phyloP scores from a whole-genome alignment of 2,329 filamentous ascomycete species.

The Arachnopeziza araneosa region DNA sequence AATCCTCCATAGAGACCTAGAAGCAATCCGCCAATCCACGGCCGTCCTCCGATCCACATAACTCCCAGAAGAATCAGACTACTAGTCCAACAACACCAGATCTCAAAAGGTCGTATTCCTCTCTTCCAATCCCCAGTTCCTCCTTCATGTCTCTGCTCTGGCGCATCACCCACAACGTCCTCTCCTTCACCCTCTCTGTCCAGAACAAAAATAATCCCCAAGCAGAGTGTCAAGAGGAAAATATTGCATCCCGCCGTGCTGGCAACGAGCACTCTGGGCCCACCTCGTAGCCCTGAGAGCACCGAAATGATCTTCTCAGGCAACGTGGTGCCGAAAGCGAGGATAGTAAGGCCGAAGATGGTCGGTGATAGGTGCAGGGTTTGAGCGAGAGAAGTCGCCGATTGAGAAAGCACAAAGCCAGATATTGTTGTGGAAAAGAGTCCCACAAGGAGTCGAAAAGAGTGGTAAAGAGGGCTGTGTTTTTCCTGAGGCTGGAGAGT shows the following conservation, averaged over 20 bases:
- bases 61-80: constrained; percentile 22
- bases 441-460: constrained; percentile 37
- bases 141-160: too few relatives aligned
- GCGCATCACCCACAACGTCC: too few relatives aligned
- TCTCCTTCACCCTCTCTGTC: constrained; percentile 10
- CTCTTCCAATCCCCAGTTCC: too few relatives aligned
- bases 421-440: constrained; percentile 38
- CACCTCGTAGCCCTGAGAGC: constrained; percentile 41
- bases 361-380: constrained; percentile 38
- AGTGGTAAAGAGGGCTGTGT: constrained; percentile 31
- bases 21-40: constrained; percentile 31
- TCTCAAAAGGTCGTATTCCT: constrained; percentile 27
- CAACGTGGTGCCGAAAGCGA: constrained; percentile 46
- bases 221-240: constrained; percentile 45
- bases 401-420: constrained; percentile 42
- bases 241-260: constrained; percentile 49
- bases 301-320: constrained; percentile 47
- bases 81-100: constrained; percentile 25
- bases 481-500: constrained; percentile 1
- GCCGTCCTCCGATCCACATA: constrained; percentile 26
- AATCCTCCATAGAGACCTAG: constrained; percentile 29
- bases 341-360: constrained; percentile 41
- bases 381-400: constrained; percentile 36
- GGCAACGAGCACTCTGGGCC: constrained; percentile 43
- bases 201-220: constrained; percentile 33